Base-by-base conservation (phyloP, 345 rosid species). In the Gossypium raimondii region DNA sequence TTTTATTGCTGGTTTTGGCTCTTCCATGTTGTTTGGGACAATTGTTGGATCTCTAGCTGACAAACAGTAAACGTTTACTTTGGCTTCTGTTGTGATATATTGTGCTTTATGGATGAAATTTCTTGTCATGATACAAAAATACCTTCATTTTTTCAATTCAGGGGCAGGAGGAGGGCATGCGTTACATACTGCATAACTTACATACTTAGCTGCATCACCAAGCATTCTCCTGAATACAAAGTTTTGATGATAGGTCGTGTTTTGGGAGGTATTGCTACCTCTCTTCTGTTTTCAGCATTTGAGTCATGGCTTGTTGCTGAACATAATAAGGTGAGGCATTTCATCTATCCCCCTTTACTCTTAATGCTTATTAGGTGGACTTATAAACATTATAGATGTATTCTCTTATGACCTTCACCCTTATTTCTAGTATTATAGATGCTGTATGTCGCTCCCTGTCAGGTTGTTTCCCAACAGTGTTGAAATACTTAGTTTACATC, bases 291-390 rank as follows among this genome's bases (percentile, higher is more conserved):
- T 78, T 94, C 97, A 34, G 88, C 98, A 22, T 94, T 94, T 74
- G 97, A 92, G 83, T 94, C 97, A 43, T 94, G 98, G 98, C 98
- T 94, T 67, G 95, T 94, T 78, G 98, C 98, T 4, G 98, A 94
- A 76, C 98, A 94, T 85, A 86, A 86, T 68, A 94, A 94, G 97
- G 98, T 92, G 50, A 76, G 81, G 17, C 24, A 72, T 80, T 45
- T 53, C 57, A 50, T 59, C 29, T 67, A 61, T 70, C 24, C 18
- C 56, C 29, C 43, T 45, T 71, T 51, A 27, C 34, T 59, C 45
- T 38, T 62, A 12, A 24, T 61, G 13, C 70, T 20, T 16, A 72
- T 70, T 34, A 44, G 53, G 72, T 10, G 16, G 14, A 41, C 58
- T 64, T 57, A 50, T 13, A 50, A 24, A 11, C 17, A 56, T 66